Conservation (phyloP, 176 grass and related monocot genomes). For the Chloris gayana region DNA sequence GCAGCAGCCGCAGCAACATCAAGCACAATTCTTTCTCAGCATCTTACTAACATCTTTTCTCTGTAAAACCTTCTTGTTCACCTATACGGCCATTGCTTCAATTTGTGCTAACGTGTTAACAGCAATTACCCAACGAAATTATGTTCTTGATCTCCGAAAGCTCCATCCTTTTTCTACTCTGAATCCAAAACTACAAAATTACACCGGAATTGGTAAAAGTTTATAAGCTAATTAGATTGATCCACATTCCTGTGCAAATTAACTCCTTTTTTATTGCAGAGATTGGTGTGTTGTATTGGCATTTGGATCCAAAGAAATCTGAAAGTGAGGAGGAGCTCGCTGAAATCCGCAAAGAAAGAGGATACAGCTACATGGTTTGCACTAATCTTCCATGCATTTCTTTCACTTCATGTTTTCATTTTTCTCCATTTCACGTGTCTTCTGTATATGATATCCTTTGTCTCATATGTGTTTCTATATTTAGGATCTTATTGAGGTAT, state of each 20-base stretch:
- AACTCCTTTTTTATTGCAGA: constrained; percentile 53
- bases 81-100: too few species aligned
- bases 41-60: too few species aligned
- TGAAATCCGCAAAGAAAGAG: constrained; percentile 77
- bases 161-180: background rate
- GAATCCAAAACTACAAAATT: background rate
- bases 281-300: constrained; percentile 82
- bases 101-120: background rate
- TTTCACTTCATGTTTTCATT: background rate
- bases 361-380: constrained; percentile 83
- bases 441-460: constrained; percentile 12
- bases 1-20: too few species aligned
- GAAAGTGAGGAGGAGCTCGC: constrained; percentile 72
- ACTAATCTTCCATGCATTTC: background rate
- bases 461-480: constrained; percentile 26
- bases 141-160: background rate
- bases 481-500: constrained; percentile 82
- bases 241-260: background rate
- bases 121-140: background rate
- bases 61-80: too few species aligned
- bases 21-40: too few species aligned
- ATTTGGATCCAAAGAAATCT: constrained; percentile 72
- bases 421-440: background rate
- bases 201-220: background rate
- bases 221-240: background rate